Evolutionary conservation across 2,329 filamentous ascomycete species (phyloP), one percentile per base, ranked within the genome.

Genomic region (Exutisphaerella laricina): DNA sequence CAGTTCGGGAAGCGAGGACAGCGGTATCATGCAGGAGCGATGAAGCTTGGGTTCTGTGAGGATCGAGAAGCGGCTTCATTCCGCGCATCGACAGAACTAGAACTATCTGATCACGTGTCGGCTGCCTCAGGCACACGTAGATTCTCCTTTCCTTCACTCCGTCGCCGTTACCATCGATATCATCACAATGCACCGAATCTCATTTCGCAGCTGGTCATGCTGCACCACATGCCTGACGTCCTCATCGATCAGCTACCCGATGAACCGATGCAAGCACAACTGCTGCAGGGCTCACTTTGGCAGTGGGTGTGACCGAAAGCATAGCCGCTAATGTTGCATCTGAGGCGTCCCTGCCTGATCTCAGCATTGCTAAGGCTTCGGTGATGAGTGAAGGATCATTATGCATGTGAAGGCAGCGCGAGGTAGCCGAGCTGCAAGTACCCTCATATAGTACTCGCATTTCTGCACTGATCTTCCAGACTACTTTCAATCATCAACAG

Each of bases 391-490:
- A 12, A 7, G 6, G 12, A 12, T 6, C 23, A 26, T 26, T 26
- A 7, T 26, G 23, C 23, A 9, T 30, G 13, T 12, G n/a, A 23
- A 38, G 21, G 21, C 21, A 38, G 35, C n/a, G 9, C 16, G 5
- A 21, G 25, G 14, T 16, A 6, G 12, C 25, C 7, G 17, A 29
- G 20, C 26, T 40, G 32, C 29, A 40, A 40, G 28, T 32, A 23
- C 16, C n/a, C 12, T 1, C 13, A 14, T 14, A 3, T 21, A 12
- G 18, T 2, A 20, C 29, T 10, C 18, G 3, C 9, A n/a, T 12
- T 31, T 29, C 38, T 13, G 18, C 21, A 23, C 28, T 26, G 39
- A 35, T 41, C 18, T 22, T 14, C 31, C 22, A 34, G 28, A n/a
- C 13, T 31, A 28, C 10, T 40, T 29, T 12, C 38, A 20, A 20